phyloP scores from a whole-genome alignment of 305 asterid genomes.

The Solanum hybrid region DNA sequence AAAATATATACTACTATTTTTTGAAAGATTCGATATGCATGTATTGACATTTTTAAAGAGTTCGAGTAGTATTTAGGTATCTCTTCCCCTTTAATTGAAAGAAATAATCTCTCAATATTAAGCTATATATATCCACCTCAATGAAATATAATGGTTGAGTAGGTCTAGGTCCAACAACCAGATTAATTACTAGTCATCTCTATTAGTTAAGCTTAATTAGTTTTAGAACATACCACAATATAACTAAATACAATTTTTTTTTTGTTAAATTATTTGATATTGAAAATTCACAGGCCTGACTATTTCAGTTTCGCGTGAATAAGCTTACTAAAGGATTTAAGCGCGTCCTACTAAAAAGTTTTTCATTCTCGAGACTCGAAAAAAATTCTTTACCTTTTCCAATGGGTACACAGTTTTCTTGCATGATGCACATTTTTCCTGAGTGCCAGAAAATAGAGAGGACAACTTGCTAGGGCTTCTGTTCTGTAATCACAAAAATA shows the following conservation, averaged over 20 bases:
- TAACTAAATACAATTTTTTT: no score
- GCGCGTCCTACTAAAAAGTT: not conserved
- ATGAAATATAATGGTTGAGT: not conserved
- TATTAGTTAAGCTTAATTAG: no score
- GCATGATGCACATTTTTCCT: conserved; percentile 68
- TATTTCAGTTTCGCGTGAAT: not conserved
- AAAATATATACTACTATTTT: not conserved
- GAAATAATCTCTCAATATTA: no score
- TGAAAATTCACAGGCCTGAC: not conserved
- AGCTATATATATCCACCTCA: no score
- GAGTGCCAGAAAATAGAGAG: conserved; percentile 63
- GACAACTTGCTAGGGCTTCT: conserved; percentile 60
- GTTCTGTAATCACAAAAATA: conserved; percentile 16
- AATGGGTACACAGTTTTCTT: conserved; percentile 69
- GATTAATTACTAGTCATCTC: not conserved
- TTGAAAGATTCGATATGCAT: not conserved
- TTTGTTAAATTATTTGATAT: not conserved
- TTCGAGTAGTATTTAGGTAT: no score
- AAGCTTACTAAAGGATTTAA: not conserved
- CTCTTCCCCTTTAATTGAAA: no score
- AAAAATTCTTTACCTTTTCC: conserved; percentile 40
- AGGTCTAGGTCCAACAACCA: not conserved
- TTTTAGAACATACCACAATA: not conserved
- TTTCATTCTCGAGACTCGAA: not conserved
- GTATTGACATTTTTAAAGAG: no score